Percentiles rank a stretch among this genome's conserved stretches.
Evolutionary conservation across 495 filamentous ascomycete species (phyloP).

Genomic region (Aspergillus kassunensis): DNA sequence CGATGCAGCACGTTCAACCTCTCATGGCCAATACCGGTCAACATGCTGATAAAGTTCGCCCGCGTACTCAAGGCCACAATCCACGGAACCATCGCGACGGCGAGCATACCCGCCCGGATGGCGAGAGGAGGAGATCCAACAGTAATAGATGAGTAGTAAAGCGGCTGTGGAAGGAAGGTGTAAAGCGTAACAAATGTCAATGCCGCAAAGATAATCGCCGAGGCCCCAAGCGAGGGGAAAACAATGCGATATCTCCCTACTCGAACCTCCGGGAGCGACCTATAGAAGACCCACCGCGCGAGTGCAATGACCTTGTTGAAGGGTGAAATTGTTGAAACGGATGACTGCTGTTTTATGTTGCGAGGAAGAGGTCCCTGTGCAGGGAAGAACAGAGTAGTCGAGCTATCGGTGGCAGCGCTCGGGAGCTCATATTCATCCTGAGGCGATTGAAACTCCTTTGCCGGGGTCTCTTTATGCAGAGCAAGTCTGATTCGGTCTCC

Average conservation of each 20-base stretch:
- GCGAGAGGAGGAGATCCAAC: slow-evolving; percentile 87
- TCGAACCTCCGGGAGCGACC: slow-evolving; percentile 67
- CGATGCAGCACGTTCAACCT: slow-evolving; percentile 89
- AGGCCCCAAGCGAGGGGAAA: slow-evolving; percentile 72
- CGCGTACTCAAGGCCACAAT: slow-evolving; percentile 88
- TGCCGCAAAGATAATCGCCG: slow-evolving; percentile 58
- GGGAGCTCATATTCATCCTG: slow-evolving; percentile 65
- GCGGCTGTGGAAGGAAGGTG: slow-evolving; percentile 75
- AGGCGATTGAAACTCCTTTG: slow-evolving; percentile 52
- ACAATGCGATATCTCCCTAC: slow-evolving; percentile 59
- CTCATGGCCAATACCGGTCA: slow-evolving; percentile 91
- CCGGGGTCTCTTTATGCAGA: slow-evolving; percentile 70
- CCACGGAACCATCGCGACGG: slow-evolving; percentile 92
- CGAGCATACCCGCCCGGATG: slow-evolving; percentile 88
- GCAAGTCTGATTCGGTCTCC: slow-evolving; percentile 84
- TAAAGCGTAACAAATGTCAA: slow-evolving; percentile 73
- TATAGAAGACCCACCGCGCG: slow-evolving; percentile 81
- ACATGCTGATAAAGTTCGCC: slow-evolving; percentile 75
- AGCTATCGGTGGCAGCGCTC: slow-evolving; percentile 62
- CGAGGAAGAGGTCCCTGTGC: slow-evolving; percentile 41
- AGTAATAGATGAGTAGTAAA: slow-evolving; percentile 77
- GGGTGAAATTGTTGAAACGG: slow-evolving; percentile 63
- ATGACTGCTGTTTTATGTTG: slow-evolving; percentile 55
- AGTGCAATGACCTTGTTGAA: slow-evolving; percentile 73
- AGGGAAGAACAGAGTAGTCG: slow-evolving; percentile 70